Evolutionary conservation across 108 stramenopile genomes (phyloP).

Genomic region (Ochromonas danica): DNA sequence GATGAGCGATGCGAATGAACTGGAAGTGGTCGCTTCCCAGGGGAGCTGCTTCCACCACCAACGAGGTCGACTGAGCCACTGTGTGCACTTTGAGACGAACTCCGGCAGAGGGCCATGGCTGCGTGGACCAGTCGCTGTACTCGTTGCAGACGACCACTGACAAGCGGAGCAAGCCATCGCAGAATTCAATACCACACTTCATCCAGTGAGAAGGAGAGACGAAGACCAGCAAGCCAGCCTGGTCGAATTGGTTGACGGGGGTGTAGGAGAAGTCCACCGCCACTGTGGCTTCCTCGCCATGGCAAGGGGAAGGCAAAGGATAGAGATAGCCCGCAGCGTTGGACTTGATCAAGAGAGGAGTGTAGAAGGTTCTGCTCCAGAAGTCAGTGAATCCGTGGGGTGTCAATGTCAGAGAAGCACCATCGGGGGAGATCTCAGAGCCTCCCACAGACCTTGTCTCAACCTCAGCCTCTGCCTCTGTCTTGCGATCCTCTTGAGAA

Average conservation of each 20-base stretch:
- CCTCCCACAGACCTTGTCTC: too few species aligned
- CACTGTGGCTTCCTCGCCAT: conserved; percentile 4
- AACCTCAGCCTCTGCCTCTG: too few species aligned
- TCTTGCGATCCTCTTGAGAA: too few species aligned
- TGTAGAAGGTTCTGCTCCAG: conserved; percentile 13
- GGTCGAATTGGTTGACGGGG: conserved; percentile 1
- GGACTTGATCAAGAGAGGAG: conserved; percentile 8
- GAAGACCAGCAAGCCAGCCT: conserved; percentile 9
- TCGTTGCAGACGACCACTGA: conserved; percentile 26
- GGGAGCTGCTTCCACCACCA: conserved; percentile 22
- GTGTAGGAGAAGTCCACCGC: neutral
- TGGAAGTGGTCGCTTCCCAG: neutral
- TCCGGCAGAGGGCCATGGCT: neutral
- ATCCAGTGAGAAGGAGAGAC: neutral
- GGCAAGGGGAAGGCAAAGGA: neutral
- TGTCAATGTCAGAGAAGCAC: too few species aligned
- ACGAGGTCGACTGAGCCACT: neutral
- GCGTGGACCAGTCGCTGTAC: conserved; percentile 27
- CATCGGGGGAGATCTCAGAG: too few species aligned
- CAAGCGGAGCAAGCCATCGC: conserved; percentile 1
- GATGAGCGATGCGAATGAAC: conserved; percentile 21
- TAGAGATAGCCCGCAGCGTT: conserved; percentile 9
- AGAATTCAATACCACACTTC: conserved; percentile 25
- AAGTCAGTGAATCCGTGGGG: too few species aligned
- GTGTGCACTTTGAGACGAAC: neutral